phyloP scores from a whole-genome alignment of 2,329 filamentous ascomycete genomes.

The Alternaria burnsii region DNA sequence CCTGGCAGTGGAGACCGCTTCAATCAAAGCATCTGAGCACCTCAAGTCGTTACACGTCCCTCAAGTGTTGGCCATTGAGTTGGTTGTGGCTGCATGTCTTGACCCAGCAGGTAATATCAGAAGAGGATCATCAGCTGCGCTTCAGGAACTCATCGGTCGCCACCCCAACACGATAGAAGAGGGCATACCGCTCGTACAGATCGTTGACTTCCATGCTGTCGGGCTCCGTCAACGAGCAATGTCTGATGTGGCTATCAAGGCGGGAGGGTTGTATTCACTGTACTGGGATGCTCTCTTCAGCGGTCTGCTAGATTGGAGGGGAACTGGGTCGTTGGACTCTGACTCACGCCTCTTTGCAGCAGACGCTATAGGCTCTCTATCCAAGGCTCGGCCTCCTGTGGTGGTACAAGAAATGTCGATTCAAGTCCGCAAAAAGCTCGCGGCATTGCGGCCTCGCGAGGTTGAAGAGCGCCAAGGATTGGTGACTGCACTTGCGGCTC shows the following conservation, averaged over 20 bases:
- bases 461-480: slow-evolving; percentile 76
- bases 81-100: slow-evolving; percentile 82
- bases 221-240: slow-evolving; percentile 86
- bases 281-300: slow-evolving; percentile 76
- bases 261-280: slow-evolving; percentile 68
- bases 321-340: slow-evolving; percentile 81
- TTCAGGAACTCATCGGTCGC: slow-evolving; percentile 92
- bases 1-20: slow-evolving; percentile 63
- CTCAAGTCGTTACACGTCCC: slow-evolving; percentile 61
- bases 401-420: slow-evolving; percentile 51
- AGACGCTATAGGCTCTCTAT: slow-evolving; percentile 69
- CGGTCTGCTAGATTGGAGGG: slow-evolving; percentile 83
- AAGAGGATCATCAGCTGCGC: slow-evolving; percentile 87
- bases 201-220: slow-evolving; percentile 91
- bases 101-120: slow-evolving; percentile 94
- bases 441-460: slow-evolving; percentile 63
- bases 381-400: slow-evolving; percentile 50
- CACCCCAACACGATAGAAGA: slow-evolving; percentile 85
- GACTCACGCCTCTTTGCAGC: slow-evolving; percentile 77
- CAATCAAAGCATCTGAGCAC: slow-evolving; percentile 55
- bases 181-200: slow-evolving; percentile 86
- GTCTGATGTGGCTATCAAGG: slow-evolving; percentile 74
- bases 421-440: slow-evolving; percentile 57
- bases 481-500: slow-evolving; percentile 61
- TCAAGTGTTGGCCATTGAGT: slow-evolving; percentile 80